These are phyloP conservation scores for Cryptococcus floricola DNA, from an alignment of 1,284 basidiomycete genomes.

Conservation along the genomic window DNA sequence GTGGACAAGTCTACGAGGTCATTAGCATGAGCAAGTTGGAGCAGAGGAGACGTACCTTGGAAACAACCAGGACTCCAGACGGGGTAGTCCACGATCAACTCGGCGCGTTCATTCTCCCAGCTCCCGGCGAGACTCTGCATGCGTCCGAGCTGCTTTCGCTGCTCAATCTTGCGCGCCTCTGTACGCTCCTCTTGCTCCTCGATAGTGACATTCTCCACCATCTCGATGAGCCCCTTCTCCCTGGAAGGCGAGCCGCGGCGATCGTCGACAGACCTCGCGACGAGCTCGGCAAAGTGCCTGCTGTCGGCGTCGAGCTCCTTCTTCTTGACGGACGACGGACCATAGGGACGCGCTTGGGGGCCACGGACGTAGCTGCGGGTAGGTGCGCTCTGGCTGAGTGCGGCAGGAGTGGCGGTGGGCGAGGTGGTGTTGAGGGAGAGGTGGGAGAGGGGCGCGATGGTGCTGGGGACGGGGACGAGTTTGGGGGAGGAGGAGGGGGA, in stretches of 20 bases:
- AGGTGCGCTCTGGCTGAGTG: background rate
- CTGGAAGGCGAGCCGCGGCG: background rate
- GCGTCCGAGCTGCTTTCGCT: background rate
- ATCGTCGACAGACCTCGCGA: conserved; percentile 14
- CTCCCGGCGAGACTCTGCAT: conserved; percentile 21
- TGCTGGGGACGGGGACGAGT: conserved; percentile 12
- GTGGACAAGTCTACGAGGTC: conserved; percentile 39
- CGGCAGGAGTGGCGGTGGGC: background rate
- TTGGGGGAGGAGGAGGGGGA: conserved; percentile 16
- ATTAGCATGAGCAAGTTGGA: background rate
- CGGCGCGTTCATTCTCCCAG: conserved; percentile 36
- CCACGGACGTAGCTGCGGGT: conserved; percentile 18
- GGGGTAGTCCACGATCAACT: conserved; percentile 48
- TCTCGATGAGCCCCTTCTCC: conserved; percentile 13
- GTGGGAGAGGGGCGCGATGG: conserved; percentile 6
- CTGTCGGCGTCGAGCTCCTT: conserved; percentile 20
- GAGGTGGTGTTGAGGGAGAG: background rate
- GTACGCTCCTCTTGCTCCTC: background rate
- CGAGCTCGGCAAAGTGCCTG: conserved; percentile 20
- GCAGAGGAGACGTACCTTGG: conserved; percentile 26
- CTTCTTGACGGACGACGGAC: conserved; percentile 6
- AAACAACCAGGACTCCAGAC: conserved; percentile 48
- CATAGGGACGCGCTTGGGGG: conserved; percentile 20
- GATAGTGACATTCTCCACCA: conserved; percentile 16
- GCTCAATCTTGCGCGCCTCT: background rate